Conservation (phyloP, 768 basidiomycete species). For the Suillus ampliporus region DNA sequence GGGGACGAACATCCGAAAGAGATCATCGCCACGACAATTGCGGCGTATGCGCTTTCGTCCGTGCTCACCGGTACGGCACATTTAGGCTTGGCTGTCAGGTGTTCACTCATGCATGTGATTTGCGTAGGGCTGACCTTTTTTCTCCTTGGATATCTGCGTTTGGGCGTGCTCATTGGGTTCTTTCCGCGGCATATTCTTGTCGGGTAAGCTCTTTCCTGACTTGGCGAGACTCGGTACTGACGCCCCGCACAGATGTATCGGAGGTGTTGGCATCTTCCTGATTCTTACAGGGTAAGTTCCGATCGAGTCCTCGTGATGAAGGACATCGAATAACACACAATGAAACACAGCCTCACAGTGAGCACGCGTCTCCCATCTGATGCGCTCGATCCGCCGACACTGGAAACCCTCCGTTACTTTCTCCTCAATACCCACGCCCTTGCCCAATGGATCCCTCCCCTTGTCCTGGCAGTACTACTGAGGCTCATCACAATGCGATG, state of each 20-base stretch:
- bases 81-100: conserved; percentile 6
- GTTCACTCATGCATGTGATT: conserved; percentile 4
- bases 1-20: conserved; percentile 71
- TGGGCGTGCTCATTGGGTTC: conserved; percentile 90
- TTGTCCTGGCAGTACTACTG: conserved; percentile 76
- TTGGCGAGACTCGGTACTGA: background rate
- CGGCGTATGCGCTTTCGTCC: conserved; percentile 86
- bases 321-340: background rate
- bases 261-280: conserved; percentile 94
- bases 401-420: conserved; percentile 69
- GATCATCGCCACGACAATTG: conserved; percentile 91
- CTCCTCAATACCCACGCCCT: conserved; percentile 68
- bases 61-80: conserved; percentile 74
- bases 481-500: conserved; percentile 79
- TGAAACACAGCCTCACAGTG: conserved; percentile 69
- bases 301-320: background rate
- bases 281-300: conserved; percentile 81
- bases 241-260: conserved; percentile 67
- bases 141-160: conserved; percentile 79
- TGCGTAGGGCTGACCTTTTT: conserved; percentile 67
- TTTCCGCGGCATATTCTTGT: conserved; percentile 97
- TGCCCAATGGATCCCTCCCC: conserved; percentile 78
- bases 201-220: conserved; percentile 56
- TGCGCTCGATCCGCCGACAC: conserved; percentile 66
- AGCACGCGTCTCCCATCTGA: conserved; percentile 83